Evolutionary conservation across 768 basidiomycete genomes (phyloP), one percentile per base, ranked within the genome.

Genomic region (Phaeotremella fagi): DNA sequence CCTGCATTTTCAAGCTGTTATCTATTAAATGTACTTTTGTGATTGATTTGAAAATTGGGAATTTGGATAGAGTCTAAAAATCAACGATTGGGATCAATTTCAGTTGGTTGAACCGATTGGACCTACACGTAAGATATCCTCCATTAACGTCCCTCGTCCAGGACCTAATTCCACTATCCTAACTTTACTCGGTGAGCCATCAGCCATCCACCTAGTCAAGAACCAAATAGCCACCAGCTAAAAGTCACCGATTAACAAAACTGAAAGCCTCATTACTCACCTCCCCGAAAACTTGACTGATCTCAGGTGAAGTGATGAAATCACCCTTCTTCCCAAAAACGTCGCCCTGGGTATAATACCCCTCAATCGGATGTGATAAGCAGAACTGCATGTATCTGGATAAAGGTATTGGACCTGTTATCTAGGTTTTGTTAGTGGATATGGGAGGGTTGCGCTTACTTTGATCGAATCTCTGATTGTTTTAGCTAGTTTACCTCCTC

Each of bases 251-350:
- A 42, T 35, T 7, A 24, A 12, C 4, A 38, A 14, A 46, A 26
- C 20, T 4, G 43, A 20, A 43, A 42, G 45, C 16, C 23, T 35
- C 14, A 45, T 25, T n/a, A 73, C 82, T 59, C 69, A 91, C 94
- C 83, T 99, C 94, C 54, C 95, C 95, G 71, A 98, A 98, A 0
- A 88, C 82, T 71, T 97, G 91, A 63, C 83, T 88, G 48, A 99
- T 97, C 73, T 99, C 95, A 1, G 94, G 95, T 63, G 87, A 90
- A 11, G 95, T 99, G 20, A 87, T 86, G 68, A 98, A 99, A 77
- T 99, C 95, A 4, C 95, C 95, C 36, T 80, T 78, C 0, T 82
- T 59, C 12, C 95, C 95, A 65, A 99, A 89, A 2, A 98, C 85
- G 37, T 82, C 79, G 52, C 87, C 64, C 52, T 68, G 66, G 78